Percentiles rank a stretch among this genome's conserved stretches.
Conservation (phyloP, 129 eudicot species). For the Artemisia annua region DNA sequence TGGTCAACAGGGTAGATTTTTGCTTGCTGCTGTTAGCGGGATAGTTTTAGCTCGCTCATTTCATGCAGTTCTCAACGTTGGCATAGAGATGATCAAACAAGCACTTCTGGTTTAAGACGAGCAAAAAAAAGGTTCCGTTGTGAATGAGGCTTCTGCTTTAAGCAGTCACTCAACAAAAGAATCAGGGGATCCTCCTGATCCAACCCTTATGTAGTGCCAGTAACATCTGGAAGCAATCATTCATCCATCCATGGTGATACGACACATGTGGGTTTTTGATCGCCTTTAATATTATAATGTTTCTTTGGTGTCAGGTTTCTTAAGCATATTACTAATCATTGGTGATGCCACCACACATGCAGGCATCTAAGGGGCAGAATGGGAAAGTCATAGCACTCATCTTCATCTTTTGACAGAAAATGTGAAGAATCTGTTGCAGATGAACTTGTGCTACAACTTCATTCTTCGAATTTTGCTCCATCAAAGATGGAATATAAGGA, state of each 20-base stretch:
- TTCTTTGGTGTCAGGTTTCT: not conserved
- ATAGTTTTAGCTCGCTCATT: conserved; percentile 89
- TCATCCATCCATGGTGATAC: conserved; percentile 41
- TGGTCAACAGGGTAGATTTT: conserved; percentile 86
- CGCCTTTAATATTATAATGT: not conserved
- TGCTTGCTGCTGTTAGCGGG: conserved; percentile 99
- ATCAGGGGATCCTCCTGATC: conserved; percentile 52
- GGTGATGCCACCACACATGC: conserved; percentile 22
- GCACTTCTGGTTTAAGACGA: conserved; percentile 84
- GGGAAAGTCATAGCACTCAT: conserved; percentile 48
- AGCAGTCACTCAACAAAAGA: conserved; percentile 62
- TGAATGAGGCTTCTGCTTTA: conserved; percentile 61
- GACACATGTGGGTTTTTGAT: conserved; percentile 66
- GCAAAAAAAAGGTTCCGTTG: conserved; percentile 65
- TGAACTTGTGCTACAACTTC: conserved; percentile 76
- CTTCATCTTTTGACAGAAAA: conserved; percentile 85
- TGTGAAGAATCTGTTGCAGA: conserved; percentile 89
- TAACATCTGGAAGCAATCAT: conserved; percentile 43
- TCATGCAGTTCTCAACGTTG: too few species aligned
- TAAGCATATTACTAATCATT: conserved; percentile 13
- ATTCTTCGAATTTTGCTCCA: conserved; percentile 50
- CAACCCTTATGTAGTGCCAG: conserved; percentile 43
- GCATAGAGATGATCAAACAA: too few species aligned
- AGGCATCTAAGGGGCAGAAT: conserved; percentile 66
- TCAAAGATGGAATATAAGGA: conserved; percentile 47